Conservation (phyloP, 2,329 filamentous ascomycete species). For the Neoscytalidium dimidiatum region DNA sequence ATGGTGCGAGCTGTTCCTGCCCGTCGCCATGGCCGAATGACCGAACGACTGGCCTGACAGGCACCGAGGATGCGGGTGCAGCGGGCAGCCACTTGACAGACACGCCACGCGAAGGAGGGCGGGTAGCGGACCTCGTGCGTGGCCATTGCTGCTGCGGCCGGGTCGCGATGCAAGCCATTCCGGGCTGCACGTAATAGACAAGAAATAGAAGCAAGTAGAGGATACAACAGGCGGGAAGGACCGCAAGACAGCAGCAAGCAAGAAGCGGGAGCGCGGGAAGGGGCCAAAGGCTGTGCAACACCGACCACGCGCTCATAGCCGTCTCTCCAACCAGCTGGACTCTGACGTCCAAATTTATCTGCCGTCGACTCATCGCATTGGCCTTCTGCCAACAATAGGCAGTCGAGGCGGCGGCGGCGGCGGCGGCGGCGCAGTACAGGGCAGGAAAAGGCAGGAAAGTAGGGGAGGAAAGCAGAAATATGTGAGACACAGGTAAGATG, state of each 20-base stretch:
- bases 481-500: slow-evolving; percentile 6
- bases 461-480: not conserved
- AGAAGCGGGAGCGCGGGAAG: not conserved
- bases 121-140: not conserved
- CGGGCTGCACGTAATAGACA: slow-evolving; percentile 3
- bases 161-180: slow-evolving; percentile 1
- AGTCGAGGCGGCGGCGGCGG: slow-evolving; percentile 3
- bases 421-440: slow-evolving; percentile 2
- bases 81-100: not conserved
- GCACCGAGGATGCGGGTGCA: not conserved
- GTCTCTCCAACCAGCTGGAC: not conserved
- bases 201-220: slow-evolving; percentile 2
- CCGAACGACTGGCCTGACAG: not conserved
- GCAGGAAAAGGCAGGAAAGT: not conserved
- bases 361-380: not conserved
- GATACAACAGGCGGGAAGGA: slow-evolving; percentile 6
- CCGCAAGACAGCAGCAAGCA: not conserved
- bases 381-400: not conserved
- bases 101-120: not conserved
- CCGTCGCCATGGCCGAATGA: not conserved
- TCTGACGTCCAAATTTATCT: not conserved
- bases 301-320: slow-evolving; percentile 4
- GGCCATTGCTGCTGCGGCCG: not conserved
- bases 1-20: not conserved
- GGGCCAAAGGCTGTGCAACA: slow-evolving; percentile 6